phyloP scores from a whole-genome alignment of 805 yeast genomes.

The Debaryomyces tyrocola region DNA sequence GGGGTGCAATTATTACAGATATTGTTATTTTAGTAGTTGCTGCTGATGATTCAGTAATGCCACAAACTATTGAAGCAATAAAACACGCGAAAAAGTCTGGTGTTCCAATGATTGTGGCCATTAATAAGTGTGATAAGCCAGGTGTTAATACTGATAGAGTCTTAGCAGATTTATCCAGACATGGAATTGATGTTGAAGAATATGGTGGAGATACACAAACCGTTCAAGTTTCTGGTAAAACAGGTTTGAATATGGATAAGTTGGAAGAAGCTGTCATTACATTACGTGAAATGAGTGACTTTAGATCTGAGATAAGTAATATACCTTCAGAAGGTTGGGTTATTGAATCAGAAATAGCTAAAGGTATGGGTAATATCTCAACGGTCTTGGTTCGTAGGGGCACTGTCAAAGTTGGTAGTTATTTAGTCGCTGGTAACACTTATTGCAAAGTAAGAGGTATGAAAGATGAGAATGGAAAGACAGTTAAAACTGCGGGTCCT shows the following conservation, averaged over 20 bases:
- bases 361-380: constrained; percentile 83
- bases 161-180: constrained; percentile 68
- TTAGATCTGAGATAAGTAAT: constrained; percentile 56
- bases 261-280: constrained; percentile 87
- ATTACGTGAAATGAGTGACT: constrained; percentile 78
- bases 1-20: constrained; percentile 95
- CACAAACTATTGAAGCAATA: constrained; percentile 94
- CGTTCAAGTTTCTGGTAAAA: constrained; percentile 82
- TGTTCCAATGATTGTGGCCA: constrained; percentile 85
- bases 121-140: constrained; percentile 86
- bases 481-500: constrained; percentile 70
- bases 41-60: constrained; percentile 97
- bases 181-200: constrained; percentile 84
- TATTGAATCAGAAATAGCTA: constrained; percentile 78
- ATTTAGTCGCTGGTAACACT: constrained; percentile 84
- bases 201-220: constrained; percentile 95
- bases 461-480: constrained; percentile 69
- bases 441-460: constrained; percentile 82
- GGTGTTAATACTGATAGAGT: constrained; percentile 76
- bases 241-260: constrained; percentile 87
- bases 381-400: constrained; percentile 85
- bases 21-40: constrained; percentile 91
- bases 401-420: constrained; percentile 62
- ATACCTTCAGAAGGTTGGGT: constrained; percentile 81
- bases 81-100: constrained; percentile 83